Evolutionary conservation across 1,284 basidiomycete genomes (phyloP).

Genomic region (Athelia psychrophila): DNA sequence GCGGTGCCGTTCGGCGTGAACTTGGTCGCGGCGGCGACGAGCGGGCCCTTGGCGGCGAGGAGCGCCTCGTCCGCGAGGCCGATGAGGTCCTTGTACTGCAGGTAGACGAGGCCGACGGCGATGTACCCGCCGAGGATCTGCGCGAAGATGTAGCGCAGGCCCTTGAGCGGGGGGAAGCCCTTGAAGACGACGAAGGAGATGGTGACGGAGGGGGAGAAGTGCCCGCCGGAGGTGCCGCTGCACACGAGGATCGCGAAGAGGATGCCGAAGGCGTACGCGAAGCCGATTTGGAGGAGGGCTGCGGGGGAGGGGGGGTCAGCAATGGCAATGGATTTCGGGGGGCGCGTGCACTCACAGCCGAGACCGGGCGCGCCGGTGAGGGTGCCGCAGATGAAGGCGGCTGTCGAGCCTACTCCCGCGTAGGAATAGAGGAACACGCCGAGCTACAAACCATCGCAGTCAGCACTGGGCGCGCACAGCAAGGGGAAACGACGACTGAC

Average conservation of each 20-base stretch:
- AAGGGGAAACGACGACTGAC: neutral
- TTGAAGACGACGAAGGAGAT: slow-evolving; percentile 50
- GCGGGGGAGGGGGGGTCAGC: neutral
- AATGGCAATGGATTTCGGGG: neutral
- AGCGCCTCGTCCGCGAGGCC: neutral
- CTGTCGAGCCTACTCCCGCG: slow-evolving; percentile 57
- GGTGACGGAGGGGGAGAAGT: slow-evolving; percentile 64
- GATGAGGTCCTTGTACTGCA: slow-evolving; percentile 57
- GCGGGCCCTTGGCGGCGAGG: slow-evolving; percentile 37
- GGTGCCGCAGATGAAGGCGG: slow-evolving; percentile 51
- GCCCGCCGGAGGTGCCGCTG: slow-evolving; percentile 56
- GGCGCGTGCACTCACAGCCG: slow-evolving; percentile 43
- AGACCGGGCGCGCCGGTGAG: slow-evolving; percentile 37
- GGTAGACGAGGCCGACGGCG: slow-evolving; percentile 56
- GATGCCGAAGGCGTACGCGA: slow-evolving; percentile 64
- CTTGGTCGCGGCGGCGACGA: slow-evolving; percentile 31
- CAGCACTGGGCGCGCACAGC: neutral
- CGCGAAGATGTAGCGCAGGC: slow-evolving; percentile 56
- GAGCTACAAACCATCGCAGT: slow-evolving; percentile 13
- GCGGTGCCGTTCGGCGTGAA: slow-evolving; percentile 62
- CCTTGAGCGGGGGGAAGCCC: slow-evolving; percentile 55
- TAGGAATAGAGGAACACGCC: slow-evolving; percentile 42
- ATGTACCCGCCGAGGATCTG: slow-evolving; percentile 65
- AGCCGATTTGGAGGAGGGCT: slow-evolving; percentile 62
- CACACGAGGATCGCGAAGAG: slow-evolving; percentile 55